A percentile compares a stretch with the other conserved stretches of the same genome.
Conservation (phyloP, 495 filamentous ascomycete genomes). For the Hypomontagnella monticulosa region DNA sequence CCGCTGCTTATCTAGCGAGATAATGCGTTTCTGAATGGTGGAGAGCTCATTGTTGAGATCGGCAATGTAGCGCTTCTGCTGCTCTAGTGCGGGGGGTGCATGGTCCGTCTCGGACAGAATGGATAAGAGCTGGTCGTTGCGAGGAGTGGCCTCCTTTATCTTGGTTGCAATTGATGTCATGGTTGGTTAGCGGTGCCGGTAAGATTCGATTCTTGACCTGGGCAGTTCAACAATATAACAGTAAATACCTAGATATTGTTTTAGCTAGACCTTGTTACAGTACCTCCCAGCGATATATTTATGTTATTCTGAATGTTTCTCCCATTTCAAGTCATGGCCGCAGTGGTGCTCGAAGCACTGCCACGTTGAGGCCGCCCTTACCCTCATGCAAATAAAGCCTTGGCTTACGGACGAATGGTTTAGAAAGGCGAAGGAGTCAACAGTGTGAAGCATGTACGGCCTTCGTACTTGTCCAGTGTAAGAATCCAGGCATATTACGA, state of each 20-base stretch:
- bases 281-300: too few relatives aligned
- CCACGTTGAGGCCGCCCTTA: conserved; percentile 16
- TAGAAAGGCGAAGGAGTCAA: not conserved
- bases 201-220: not conserved
- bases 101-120: conserved; percentile 55
- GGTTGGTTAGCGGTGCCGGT: not conserved
- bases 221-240: too few relatives aligned
- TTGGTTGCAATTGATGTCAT: conserved; percentile 35
- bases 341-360: conserved; percentile 5
- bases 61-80: conserved; percentile 51
- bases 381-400: not conserved
- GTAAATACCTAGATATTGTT: too few relatives aligned
- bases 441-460: too few relatives aligned
- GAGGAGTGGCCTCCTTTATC: conserved; percentile 41
- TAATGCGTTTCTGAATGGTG: conserved; percentile 30
- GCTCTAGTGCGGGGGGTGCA: conserved; percentile 49
- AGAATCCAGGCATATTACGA: too few relatives aligned
- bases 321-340: not conserved
- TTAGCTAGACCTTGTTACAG: too few relatives aligned
- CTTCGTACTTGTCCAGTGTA: too few relatives aligned
- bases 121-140: conserved; percentile 48
- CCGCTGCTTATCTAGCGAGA: conserved; percentile 42
- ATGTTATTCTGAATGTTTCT: too few relatives aligned
- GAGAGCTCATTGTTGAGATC: conserved; percentile 50
- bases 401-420: conserved; percentile 11